A percentile compares a stretch with the other conserved stretches of the same genome.
Evolutionary conservation across 306 rosid genomes (phyloP).

Genomic region (Canavalia ensiformis): DNA sequence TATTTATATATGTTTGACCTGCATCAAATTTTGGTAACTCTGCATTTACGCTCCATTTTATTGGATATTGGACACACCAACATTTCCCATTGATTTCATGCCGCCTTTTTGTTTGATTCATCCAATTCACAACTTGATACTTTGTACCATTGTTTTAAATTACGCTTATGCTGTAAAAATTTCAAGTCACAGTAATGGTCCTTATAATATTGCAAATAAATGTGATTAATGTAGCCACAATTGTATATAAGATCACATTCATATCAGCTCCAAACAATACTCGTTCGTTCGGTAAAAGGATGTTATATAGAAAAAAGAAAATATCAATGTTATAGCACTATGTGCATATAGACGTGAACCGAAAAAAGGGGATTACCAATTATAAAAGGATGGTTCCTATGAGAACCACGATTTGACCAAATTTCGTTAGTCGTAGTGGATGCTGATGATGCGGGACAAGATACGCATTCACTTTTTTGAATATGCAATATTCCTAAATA

Average conservation of each 20-base stretch:
- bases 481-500: too few species aligned
- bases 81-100: not conserved
- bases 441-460: not conserved
- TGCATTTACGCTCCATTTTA: constrained; percentile 16
- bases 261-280: too few species aligned
- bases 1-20: constrained; percentile 35
- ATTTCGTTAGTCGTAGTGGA: not conserved
- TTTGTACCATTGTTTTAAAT: too few species aligned
- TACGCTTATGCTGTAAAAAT: too few species aligned
- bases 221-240: too few species aligned
- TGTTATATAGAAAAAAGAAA: not conserved
- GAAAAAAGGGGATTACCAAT: not conserved
- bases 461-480: constrained; percentile 14
- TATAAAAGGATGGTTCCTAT: constrained; percentile 14
- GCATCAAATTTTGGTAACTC: not conserved
- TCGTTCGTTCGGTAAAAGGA: not conserved
- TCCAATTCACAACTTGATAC: too few species aligned
- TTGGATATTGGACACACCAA: not conserved
- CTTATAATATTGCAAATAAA: too few species aligned
- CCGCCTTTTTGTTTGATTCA: not conserved
- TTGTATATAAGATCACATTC: too few species aligned
- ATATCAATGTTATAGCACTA: not conserved
- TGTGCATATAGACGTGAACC: not conserved
- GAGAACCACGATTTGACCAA: constrained; percentile 11
- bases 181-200: too few species aligned